Percentiles rank a stretch among this genome's conserved stretches.
Evolutionary conservation across 1,139 yeast species (phyloP).

Genomic region (Debaryomyces fabryi): DNA sequence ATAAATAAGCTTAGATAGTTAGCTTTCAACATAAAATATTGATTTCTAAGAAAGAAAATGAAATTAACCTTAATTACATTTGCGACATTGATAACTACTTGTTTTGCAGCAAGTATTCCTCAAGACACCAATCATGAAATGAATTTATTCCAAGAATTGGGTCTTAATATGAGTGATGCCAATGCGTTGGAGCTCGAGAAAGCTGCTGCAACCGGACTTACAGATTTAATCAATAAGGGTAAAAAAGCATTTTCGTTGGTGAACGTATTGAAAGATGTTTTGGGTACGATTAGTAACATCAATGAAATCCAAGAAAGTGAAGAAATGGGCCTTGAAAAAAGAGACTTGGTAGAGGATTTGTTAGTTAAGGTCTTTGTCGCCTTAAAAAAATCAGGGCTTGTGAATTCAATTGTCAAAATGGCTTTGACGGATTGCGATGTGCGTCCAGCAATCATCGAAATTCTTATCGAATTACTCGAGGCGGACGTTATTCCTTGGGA

Average conservation of each 20-base stretch:
- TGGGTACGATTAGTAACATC: constrained; percentile 6
- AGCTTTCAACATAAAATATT: background rate
- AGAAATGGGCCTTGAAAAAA: constrained; percentile 6
- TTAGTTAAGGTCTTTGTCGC: constrained; percentile 27
- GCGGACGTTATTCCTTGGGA: constrained; percentile 38
- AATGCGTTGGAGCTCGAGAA: background rate
- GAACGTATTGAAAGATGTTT: constrained; percentile 7
- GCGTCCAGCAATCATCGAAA: constrained; percentile 27
- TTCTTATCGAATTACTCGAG: constrained; percentile 29
- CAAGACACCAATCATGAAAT: background rate
- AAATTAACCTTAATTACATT: background rate
- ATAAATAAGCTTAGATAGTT: background rate
- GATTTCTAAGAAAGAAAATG: background rate
- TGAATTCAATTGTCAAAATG: constrained; percentile 29
- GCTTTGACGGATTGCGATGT: constrained; percentile 35
- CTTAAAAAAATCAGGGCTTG: constrained; percentile 35
- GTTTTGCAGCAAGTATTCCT: constrained; percentile 1
- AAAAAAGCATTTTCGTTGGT: constrained; percentile 3
- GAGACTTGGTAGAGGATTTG: constrained; percentile 25
- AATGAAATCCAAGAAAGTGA: constrained; percentile 1
- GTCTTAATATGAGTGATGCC: background rate
- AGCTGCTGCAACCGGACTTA: constrained; percentile 1
- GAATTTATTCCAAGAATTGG: background rate
- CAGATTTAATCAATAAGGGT: constrained; percentile 3
- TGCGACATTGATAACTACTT: background rate